Percentiles rank a stretch among this genome's conserved stretches.
phyloP scores from a whole-genome alignment of 1,284 basidiomycete genomes.

The Mycosarcoma maydis region DNA sequence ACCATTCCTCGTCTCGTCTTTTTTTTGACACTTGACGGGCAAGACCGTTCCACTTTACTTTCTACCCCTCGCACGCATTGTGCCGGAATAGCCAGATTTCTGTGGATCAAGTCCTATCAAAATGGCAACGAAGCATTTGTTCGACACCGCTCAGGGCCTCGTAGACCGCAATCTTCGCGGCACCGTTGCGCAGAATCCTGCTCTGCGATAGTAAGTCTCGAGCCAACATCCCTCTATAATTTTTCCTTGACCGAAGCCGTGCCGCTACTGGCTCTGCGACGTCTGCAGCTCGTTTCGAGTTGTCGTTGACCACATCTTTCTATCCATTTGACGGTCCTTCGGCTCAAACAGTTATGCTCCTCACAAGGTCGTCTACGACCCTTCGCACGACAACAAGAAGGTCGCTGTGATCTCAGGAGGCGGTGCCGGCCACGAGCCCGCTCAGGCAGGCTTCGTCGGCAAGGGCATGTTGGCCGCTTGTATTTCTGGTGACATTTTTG shows the following conservation, averaged over 20 bases:
- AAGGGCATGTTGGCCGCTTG: slow-evolving; percentile 68
- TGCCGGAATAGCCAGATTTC: background rate
- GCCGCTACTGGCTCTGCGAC: too few species aligned
- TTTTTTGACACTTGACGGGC: too few species aligned
- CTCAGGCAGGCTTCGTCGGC: slow-evolving; percentile 68
- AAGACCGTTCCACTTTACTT: too few species aligned
- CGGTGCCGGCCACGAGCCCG: slow-evolving; percentile 70
- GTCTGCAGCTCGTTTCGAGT: too few species aligned
- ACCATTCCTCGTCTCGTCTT: background rate
- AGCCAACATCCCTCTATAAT: too few species aligned
- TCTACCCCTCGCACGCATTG: background rate
- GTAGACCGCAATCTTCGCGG: slow-evolving; percentile 63
- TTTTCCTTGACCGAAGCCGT: too few species aligned
- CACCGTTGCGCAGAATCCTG: slow-evolving; percentile 62
- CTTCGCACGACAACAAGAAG: slow-evolving; percentile 66
- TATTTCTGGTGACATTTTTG: slow-evolving; percentile 71
- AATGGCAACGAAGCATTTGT: slow-evolving; percentile 67
- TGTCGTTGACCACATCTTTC: background rate
- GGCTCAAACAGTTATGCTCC: slow-evolving; percentile 47
- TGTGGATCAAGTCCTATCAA: slow-evolving; percentile 5
- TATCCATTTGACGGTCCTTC: background rate
- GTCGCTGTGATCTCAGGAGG: slow-evolving; percentile 70
- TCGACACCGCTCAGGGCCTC: slow-evolving; percentile 61
- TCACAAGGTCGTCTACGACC: slow-evolving; percentile 65
- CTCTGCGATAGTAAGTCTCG: slow-evolving; percentile 58